A percentile compares a stretch with the other conserved stretches of the same genome.
Conservation (phyloP, 768 basidiomycete species). For the Leccinum aurantiacum region DNA sequence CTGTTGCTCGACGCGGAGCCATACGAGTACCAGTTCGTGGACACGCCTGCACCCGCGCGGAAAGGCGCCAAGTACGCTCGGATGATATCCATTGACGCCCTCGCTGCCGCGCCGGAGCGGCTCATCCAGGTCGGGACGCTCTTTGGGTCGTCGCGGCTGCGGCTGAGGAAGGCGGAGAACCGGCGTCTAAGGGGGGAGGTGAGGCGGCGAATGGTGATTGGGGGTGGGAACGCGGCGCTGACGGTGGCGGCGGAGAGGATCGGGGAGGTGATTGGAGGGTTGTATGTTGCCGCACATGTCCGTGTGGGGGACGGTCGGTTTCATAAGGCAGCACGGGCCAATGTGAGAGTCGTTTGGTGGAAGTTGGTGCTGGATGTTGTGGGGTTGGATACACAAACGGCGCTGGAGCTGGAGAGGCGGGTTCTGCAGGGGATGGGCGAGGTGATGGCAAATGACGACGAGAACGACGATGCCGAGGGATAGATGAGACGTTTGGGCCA, state of each 20-base stretch:
- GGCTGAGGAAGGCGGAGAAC: slow-evolving; percentile 43
- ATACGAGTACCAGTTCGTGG: slow-evolving; percentile 47
- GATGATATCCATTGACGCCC: slow-evolving; percentile 10
- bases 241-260: slow-evolving; percentile 45
- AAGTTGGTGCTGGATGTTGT: slow-evolving; percentile 52
- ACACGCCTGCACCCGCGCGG: slow-evolving; percentile 10
- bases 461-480: background rate
- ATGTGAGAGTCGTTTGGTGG: slow-evolving; percentile 54
- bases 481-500: too few relatives aligned
- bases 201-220: slow-evolving; percentile 57
- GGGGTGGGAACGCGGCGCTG: slow-evolving; percentile 52
- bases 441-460: background rate
- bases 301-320: slow-evolving; percentile 72
- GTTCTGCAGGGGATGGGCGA: background rate
- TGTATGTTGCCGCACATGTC: slow-evolving; percentile 64
- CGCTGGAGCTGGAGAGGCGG: slow-evolving; percentile 30
- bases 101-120: slow-evolving; percentile 32
- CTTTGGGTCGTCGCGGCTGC: slow-evolving; percentile 72
- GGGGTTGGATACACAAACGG: slow-evolving; percentile 38
- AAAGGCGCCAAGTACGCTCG: slow-evolving; percentile 14
- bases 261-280: slow-evolving; percentile 39
- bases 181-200: slow-evolving; percentile 44
- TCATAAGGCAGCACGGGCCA: slow-evolving; percentile 39
- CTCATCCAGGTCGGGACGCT: slow-evolving; percentile 73
- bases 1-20: slow-evolving; percentile 51